These are phyloP conservation scores for Neonectria coccinea DNA, from an alignment of 2,329 filamentous ascomycete genomes.

Conservation along the genomic window DNA sequence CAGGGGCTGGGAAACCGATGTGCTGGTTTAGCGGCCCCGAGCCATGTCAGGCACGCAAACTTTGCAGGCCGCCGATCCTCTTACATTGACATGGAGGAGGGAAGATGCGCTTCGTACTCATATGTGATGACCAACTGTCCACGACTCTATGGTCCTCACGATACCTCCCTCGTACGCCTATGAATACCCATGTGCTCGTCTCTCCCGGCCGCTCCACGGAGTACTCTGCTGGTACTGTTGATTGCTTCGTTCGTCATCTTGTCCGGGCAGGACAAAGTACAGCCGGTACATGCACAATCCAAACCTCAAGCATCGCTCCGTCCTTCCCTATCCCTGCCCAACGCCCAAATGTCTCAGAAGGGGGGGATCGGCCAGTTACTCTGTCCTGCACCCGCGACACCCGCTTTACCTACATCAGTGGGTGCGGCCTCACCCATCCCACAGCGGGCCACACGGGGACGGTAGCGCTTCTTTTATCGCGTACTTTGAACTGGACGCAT, in stretches of 20 bases:
- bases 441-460: neutral
- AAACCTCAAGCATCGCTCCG: slow-evolving; percentile 12
- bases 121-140: too few species aligned
- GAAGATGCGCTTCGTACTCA: too few species aligned
- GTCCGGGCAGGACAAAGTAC: neutral
- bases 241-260: too few species aligned
- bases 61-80: slow-evolving; percentile 7
- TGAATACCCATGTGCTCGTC: neutral
- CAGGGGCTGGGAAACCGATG: slow-evolving; percentile 18
- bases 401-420: slow-evolving; percentile 2
- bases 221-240: neutral
- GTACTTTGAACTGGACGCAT: neutral
- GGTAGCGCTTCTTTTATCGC: neutral
- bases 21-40: slow-evolving; percentile 8
- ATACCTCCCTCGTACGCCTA: neutral
- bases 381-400: slow-evolving; percentile 9
- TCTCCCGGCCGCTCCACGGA: neutral
- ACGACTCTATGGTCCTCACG: neutral
- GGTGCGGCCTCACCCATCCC: slow-evolving; percentile 3
- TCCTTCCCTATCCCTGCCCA: slow-evolving; percentile 22
- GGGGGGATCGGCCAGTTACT: slow-evolving; percentile 18
- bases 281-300: slow-evolving; percentile 9
- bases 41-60: slow-evolving; percentile 20
- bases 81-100: neutral
- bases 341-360: slow-evolving; percentile 11